phyloP scores from a whole-genome alignment of 495 filamentous ascomycete species.

The Aspergillus ellipticus region DNA sequence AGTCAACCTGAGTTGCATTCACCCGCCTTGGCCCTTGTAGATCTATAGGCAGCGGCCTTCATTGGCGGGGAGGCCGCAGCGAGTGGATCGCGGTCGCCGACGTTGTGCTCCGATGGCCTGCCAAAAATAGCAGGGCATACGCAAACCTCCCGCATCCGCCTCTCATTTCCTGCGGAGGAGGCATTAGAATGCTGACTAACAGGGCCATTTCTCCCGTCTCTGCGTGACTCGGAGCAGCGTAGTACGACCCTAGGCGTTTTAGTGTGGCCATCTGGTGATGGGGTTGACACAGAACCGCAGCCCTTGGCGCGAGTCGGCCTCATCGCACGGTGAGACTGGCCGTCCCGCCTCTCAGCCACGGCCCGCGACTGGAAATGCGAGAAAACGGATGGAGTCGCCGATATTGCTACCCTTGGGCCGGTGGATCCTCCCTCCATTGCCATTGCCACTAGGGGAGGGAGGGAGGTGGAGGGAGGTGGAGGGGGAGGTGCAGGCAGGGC shows the following conservation, averaged over 20 bases:
- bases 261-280: neutral
- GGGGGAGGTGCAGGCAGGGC: slow-evolving; percentile 16
- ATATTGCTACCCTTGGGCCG: slow-evolving; percentile 1
- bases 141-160: slow-evolving; percentile 14
- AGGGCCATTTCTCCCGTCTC: neutral
- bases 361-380: slow-evolving; percentile 2
- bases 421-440: slow-evolving; percentile 13
- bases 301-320: neutral
- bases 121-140: slow-evolving; percentile 25
- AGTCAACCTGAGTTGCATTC: no score
- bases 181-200: neutral
- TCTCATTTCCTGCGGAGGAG: neutral
- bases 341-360: slow-evolving; percentile 3
- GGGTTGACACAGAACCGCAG: neutral
- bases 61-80: slow-evolving; percentile 6
- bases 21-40: neutral
- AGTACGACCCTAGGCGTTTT: neutral
- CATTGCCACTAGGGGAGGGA: slow-evolving; percentile 12
- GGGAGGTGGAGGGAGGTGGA: neutral
- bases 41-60: neutral
- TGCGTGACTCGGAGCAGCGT: neutral
- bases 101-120: slow-evolving; percentile 5
- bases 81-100: slow-evolving; percentile 7
- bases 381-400: slow-evolving; percentile 6
- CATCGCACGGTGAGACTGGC: slow-evolving; percentile 7